Evolutionary conservation across 495 filamentous ascomycete species (phyloP).

Genomic region (Aspergillus conjunctus): DNA sequence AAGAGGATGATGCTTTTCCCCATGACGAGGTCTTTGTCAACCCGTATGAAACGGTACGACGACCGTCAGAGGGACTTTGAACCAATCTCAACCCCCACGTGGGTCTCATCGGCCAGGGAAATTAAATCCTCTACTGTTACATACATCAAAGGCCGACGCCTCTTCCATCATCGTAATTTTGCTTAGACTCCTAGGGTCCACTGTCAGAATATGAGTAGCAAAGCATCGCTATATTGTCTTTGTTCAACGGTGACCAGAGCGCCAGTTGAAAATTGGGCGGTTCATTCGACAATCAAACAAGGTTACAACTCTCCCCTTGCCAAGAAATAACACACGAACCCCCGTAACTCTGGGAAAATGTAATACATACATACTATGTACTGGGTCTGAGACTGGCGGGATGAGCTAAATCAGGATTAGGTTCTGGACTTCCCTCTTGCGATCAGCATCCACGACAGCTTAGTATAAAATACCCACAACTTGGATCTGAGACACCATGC

Average conservation of each 20-base stretch:
- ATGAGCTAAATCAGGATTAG: conserved; percentile 6
- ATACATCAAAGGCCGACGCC: conserved; percentile 1
- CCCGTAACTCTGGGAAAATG: no score
- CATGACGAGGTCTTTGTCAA: not conserved
- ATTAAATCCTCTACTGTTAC: conserved; percentile 15
- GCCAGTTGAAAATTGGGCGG: not conserved
- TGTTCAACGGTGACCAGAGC: no score
- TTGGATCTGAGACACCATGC: no score
- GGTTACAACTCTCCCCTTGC: not conserved
- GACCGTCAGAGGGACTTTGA: not conserved
- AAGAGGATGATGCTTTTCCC: not conserved
- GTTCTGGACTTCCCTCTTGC: not conserved
- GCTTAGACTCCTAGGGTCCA: not conserved
- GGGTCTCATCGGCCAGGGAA: conserved; percentile 27
- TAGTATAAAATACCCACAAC: no score
- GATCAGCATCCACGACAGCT: no score
- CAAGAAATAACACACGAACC: not conserved
- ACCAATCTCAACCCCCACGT: conserved; percentile 31
- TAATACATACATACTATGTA: no score
- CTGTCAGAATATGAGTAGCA: not conserved
- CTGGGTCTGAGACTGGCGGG: not conserved
- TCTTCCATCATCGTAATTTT: not conserved
- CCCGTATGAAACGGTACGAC: conserved; percentile 21
- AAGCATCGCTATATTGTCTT: not conserved
- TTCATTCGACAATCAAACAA: not conserved